phyloP scores from a whole-genome alignment of 1,284 basidiomycete genomes.

The Rhodotorula sp. region DNA sequence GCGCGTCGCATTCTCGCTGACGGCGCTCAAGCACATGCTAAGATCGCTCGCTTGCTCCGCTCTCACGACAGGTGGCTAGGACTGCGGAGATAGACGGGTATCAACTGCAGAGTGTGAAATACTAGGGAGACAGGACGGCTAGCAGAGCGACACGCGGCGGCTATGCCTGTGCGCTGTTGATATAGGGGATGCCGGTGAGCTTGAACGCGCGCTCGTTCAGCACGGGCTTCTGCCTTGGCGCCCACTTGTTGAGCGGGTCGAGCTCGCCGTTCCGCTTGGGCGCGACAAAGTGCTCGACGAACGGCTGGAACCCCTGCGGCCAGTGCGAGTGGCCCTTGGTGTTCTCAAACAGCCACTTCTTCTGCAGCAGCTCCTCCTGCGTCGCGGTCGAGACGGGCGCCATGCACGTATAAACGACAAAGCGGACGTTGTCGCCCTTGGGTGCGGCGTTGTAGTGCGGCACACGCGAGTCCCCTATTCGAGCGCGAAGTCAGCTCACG shows the following conservation, averaged over 20 bases:
- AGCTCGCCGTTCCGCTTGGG: slow-evolving; percentile 27
- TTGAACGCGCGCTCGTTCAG: slow-evolving; percentile 27
- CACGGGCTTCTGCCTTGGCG: slow-evolving; percentile 18
- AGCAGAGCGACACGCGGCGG: too few relatives aligned
- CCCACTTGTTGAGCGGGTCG: slow-evolving; percentile 26
- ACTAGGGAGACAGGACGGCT: too few relatives aligned
- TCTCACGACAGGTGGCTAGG: too few relatives aligned
- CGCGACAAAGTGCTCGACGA: slow-evolving; percentile 8
- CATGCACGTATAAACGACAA: slow-evolving; percentile 22
- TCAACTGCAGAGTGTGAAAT: too few relatives aligned
- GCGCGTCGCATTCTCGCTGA: too few relatives aligned
- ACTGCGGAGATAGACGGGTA: too few relatives aligned
- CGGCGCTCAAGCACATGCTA: too few relatives aligned
- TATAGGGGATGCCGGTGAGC: slow-evolving; percentile 28
- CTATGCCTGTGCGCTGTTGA: not conserved
- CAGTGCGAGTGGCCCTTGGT: slow-evolving; percentile 30
- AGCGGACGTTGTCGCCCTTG: slow-evolving; percentile 17
- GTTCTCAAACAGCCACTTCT: slow-evolving; percentile 27
- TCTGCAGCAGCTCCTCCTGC: slow-evolving; percentile 21
- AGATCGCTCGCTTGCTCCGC: too few relatives aligned
- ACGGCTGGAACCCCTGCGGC: slow-evolving; percentile 23
- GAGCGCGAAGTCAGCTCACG: not conserved
- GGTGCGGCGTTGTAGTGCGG: not conserved
- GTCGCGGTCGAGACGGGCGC: slow-evolving; percentile 25
- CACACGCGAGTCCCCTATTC: not conserved